Evolutionary conservation across 371 early-diverging fungal species (phyloP).

Genomic region (Synchytrium microbalum): DNA sequence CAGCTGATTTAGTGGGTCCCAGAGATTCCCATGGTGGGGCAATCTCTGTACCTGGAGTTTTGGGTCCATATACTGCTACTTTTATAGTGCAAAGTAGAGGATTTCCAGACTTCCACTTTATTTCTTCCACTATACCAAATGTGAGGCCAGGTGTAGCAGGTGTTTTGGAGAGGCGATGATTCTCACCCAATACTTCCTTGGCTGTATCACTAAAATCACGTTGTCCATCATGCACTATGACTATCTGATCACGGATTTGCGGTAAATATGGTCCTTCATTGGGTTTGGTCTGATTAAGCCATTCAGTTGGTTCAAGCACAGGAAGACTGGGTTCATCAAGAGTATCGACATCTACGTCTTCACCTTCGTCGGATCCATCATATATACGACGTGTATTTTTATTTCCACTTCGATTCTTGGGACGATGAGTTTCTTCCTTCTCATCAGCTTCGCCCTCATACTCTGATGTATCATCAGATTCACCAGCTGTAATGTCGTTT

Average conservation of each 20-base stretch:
- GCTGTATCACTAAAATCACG: background rate
- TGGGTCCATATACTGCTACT: background rate
- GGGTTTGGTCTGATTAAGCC: background rate
- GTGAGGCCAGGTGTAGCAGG: background rate
- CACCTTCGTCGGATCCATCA: background rate
- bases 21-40: background rate
- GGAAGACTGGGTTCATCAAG: background rate
- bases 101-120: background rate
- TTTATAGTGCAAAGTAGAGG: background rate
- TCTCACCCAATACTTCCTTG: background rate
- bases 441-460: background rate
- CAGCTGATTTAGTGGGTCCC: background rate
- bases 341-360: background rate
- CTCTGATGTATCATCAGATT: conserved; percentile 1
- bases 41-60: background rate
- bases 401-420: no score
- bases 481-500: conserved; percentile 21
- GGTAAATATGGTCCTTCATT: background rate
- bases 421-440: background rate
- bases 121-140: background rate
- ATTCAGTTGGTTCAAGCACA: background rate
- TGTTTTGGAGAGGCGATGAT: background rate
- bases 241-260: background rate
- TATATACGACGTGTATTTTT: background rate
- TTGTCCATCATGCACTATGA: background rate